Evolutionary conservation across 2,329 filamentous ascomycete species (phyloP), one percentile per base, ranked within the genome.

Genomic region (Eutypa lata): DNA sequence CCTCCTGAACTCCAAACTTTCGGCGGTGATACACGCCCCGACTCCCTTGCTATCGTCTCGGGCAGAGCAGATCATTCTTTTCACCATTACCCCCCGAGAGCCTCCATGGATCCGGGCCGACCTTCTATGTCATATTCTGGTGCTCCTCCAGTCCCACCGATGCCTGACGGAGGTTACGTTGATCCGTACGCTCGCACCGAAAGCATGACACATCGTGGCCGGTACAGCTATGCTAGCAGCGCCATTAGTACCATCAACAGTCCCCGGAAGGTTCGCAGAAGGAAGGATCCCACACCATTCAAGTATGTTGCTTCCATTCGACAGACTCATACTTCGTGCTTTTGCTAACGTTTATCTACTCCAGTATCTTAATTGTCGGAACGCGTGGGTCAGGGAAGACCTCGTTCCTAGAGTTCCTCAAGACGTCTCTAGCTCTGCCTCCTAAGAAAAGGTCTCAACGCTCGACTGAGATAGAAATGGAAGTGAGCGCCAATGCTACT

Each of bases 271-370:
- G 87, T 97, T 61, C 87, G 94, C 64, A 88, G 93, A 77, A 87
- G 94, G 76, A 97, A 96, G 79, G 94, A 99, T 68, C 94, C 94
- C 8, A 97, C 93, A 11, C 91, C 94, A 1, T 96, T 97, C 83
- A 99, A 99, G 93, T 97, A 78, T 82, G 91, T 82, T 48, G 3
- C 7, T 35, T 31, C 26, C 24, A 46, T 2, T 47, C 10, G 47
- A 46, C 49, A 26, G 28, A 53, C 42, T 38, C n/a, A 10, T 14
- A 11, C 26, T 24, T 35, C 14, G 14, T 16, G 18, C 35, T 43
- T 43, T 47, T 44, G 31, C 56, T 68, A 43, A 69, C 57, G 5
- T 35, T 51, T 22, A 24, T 52, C 28, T 40, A 13, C 28, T 11
- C 18, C 11, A 97, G 93, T 71, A 86, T 99, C 62, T 83, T 99